phyloP scores from a whole-genome alignment of 2,329 filamentous ascomycete species.

The Curvularia lunata region DNA sequence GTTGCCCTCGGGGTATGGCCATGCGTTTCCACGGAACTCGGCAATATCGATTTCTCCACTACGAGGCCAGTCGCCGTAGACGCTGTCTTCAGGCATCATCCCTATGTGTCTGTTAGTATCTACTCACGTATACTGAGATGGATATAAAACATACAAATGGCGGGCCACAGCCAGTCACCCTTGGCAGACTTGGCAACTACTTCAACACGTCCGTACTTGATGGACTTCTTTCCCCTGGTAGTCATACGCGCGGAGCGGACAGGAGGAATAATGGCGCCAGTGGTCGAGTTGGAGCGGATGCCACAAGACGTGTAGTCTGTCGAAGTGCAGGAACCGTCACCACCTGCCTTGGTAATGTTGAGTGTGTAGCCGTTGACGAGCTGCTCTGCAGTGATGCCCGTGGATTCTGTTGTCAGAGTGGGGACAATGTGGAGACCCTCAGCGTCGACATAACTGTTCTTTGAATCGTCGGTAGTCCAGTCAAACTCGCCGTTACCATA shows the following conservation, averaged over 20 bases:
- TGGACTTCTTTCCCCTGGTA: conserved; percentile 71
- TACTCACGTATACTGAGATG: no score
- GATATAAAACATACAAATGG: conserved; percentile 64
- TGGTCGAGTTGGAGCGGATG: conserved; percentile 74
- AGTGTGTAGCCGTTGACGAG: conserved; percentile 58
- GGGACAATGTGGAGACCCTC: conserved; percentile 76
- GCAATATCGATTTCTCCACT: conserved; percentile 84
- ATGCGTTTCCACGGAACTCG: conserved; percentile 77
- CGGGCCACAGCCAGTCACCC: conserved; percentile 87
- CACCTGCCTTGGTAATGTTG: conserved; percentile 33
- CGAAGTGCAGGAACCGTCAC: conserved; percentile 70
- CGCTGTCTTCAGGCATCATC: conserved; percentile 65
- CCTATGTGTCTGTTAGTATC: conserved; percentile 49
- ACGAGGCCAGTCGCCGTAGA: conserved; percentile 76
- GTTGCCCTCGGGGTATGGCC: conserved; percentile 75
- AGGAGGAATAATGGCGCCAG: conserved; percentile 75
- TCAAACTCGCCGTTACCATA: conserved; percentile 76
- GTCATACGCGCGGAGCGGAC: conserved; percentile 77
- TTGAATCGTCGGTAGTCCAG: conserved; percentile 71
- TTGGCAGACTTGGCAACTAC: conserved; percentile 75
- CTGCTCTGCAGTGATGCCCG: conserved; percentile 68
- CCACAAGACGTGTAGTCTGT: conserved; percentile 65
- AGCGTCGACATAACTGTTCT: conserved; percentile 75
- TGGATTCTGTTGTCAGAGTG: conserved; percentile 71
- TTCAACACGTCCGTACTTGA: conserved; percentile 82